Evolutionary conservation across 305 asterid species (phyloP).

Genomic region (Fraxinus baroniana): DNA sequence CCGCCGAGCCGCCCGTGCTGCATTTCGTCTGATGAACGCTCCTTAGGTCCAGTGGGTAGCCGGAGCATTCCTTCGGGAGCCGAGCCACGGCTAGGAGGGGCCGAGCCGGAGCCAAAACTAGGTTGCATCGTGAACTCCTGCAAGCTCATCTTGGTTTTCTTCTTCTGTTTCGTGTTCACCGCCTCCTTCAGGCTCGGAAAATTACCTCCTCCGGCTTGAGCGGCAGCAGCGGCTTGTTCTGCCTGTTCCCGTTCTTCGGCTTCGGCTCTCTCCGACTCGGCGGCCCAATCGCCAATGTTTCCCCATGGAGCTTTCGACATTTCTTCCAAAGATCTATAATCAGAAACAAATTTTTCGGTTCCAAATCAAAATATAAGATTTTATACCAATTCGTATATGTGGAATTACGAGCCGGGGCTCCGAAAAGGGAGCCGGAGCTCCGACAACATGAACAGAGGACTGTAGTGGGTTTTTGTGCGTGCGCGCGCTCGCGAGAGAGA

Average conservation of each 20-base stretch:
- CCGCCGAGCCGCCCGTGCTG: slow-evolving; percentile 64
- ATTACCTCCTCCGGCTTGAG: slow-evolving; percentile 20
- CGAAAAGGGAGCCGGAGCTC: slow-evolving; percentile 37
- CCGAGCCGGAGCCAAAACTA: slow-evolving; percentile 28
- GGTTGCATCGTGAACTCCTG: slow-evolving; percentile 62
- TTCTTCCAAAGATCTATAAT: slow-evolving; percentile 33
- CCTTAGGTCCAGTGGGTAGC: slow-evolving; percentile 83
- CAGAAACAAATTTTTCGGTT: background rate
- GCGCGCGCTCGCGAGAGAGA: background rate
- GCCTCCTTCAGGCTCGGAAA: slow-evolving; percentile 72
- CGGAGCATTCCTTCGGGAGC: slow-evolving; percentile 65
- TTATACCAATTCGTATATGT: slow-evolving; percentile 2
- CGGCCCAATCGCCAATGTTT: slow-evolving; percentile 81
- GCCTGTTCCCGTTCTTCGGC: slow-evolving; percentile 70
- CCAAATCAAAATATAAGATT: slow-evolving; percentile 6
- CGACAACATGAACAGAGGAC: slow-evolving; percentile 3
- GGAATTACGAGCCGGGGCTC: slow-evolving; percentile 19
- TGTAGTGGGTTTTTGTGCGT: background rate
- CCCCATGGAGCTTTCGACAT: slow-evolving; percentile 92
- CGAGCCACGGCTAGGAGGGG: slow-evolving; percentile 41
- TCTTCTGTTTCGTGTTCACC: slow-evolving; percentile 57
- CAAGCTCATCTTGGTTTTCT: slow-evolving; percentile 67
- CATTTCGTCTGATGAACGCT: slow-evolving; percentile 73
- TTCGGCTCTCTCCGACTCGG: slow-evolving; percentile 78
- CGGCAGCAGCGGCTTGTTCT: slow-evolving; percentile 41